phyloP scores from a whole-genome alignment of 306 rosid species.

The Vigna nakashimae region DNA sequence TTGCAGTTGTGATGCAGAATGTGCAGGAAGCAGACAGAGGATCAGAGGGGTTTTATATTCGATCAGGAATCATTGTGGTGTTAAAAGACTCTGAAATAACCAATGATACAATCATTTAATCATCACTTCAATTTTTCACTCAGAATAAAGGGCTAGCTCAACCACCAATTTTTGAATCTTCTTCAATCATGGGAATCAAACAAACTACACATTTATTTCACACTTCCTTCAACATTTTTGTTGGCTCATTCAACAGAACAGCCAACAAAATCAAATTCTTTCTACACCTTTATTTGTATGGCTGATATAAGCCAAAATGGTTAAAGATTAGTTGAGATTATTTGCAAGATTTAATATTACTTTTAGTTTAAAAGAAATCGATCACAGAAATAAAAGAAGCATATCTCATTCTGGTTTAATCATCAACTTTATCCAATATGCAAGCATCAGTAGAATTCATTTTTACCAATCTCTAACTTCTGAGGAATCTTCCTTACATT shows the following conservation, averaged over 20 bases:
- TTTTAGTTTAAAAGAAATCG: neutral
- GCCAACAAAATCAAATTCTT: conserved; percentile 32
- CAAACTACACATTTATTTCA: conserved; percentile 36
- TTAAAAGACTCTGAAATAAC: conserved; percentile 48
- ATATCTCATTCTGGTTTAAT: neutral
- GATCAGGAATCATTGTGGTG: conserved; percentile 58
- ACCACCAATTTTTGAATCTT: conserved; percentile 47
- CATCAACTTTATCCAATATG: no score
- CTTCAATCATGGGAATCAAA: conserved; percentile 33
- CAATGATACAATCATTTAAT: conserved; percentile 51
- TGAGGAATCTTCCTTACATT: neutral
- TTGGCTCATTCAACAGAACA: conserved; percentile 31
- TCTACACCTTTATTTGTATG: neutral
- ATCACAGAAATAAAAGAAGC: neutral
- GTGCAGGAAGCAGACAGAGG: conserved; percentile 60
- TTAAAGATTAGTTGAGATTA: conserved; percentile 23
- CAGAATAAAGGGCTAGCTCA: conserved; percentile 33
- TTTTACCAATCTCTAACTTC: neutral
- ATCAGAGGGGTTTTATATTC: conserved; percentile 55
- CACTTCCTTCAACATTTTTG: conserved; percentile 21
- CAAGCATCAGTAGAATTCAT: no score
- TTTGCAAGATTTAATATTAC: conserved; percentile 31
- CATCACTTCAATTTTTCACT: conserved; percentile 33
- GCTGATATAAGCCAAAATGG: conserved; percentile 35
- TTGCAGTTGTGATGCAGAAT: conserved; percentile 47